These are phyloP conservation scores for Botrytis fabae DNA, from an alignment of 2,329 filamentous ascomycete species.

Conservation along the genomic window DNA sequence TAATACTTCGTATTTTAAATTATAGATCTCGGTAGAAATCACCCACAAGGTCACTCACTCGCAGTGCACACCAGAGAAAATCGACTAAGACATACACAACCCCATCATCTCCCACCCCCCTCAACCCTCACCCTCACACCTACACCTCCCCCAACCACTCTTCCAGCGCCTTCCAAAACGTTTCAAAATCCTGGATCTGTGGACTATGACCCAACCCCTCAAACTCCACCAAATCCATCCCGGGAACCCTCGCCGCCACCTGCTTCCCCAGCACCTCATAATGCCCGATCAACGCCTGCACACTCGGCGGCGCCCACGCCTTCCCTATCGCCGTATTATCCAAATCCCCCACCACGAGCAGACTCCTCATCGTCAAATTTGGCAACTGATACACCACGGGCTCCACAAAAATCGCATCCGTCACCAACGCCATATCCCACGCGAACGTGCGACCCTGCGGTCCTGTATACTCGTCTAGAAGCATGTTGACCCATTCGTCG, in stretches of 20 bases:
- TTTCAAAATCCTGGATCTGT: conserved; percentile 52
- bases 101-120: too few species aligned
- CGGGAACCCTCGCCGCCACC: conserved; percentile 46
- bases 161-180: not conserved
- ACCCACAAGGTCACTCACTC: too few species aligned
- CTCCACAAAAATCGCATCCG: conserved; percentile 23
- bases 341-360: conserved; percentile 23
- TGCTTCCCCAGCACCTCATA: conserved; percentile 52
- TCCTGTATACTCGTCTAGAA: conserved; percentile 52
- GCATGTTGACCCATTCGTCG: conserved; percentile 56
- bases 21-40: not conserved
- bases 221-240: conserved; percentile 49
- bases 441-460: conserved; percentile 31
- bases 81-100: too few species aligned
- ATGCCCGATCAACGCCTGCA: conserved; percentile 49
- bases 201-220: conserved; percentile 53
- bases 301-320: conserved; percentile 47
- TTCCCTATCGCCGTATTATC: conserved; percentile 52
- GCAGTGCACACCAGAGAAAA: not conserved
- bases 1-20: not conserved
- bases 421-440: conserved; percentile 24
- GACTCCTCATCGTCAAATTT: conserved; percentile 24
- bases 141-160: not conserved
- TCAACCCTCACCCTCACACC: too few species aligned
- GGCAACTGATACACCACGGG: conserved; percentile 23